phyloP scores from a whole-genome alignment of 352 stramenopile species.

The Thalassiosira livingstoniorum region DNA sequence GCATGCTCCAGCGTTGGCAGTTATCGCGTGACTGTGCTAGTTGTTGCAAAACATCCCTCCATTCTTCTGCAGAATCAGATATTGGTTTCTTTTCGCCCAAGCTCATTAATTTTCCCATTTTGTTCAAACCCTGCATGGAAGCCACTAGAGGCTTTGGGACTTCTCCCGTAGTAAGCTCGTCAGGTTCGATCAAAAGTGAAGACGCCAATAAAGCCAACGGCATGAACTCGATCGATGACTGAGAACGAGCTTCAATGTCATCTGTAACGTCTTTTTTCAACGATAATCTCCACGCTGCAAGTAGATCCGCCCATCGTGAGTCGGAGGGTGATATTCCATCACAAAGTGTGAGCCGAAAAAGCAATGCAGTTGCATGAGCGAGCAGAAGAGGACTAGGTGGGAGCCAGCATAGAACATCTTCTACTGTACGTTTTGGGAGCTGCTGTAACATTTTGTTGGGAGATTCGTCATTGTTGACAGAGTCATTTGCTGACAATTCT shows the following conservation, averaged over 20 bases:
- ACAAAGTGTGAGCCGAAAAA: slow-evolving; percentile 79
- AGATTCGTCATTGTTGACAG: slow-evolving; percentile 2
- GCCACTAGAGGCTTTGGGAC: slow-evolving; percentile 21
- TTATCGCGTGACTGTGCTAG: slow-evolving; percentile 61
- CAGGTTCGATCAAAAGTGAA: slow-evolving; percentile 61
- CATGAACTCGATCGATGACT: slow-evolving; percentile 61
- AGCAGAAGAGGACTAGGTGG: slow-evolving; percentile 75
- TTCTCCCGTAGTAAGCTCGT: slow-evolving; percentile 33
- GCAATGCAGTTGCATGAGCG: slow-evolving; percentile 71
- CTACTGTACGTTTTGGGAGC: slow-evolving; percentile 36
- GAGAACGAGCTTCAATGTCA: slow-evolving; percentile 13
- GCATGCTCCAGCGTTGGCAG: slow-evolving; percentile 58
- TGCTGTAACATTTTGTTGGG: slow-evolving; percentile 3
- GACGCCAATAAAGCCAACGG: slow-evolving; percentile 67
- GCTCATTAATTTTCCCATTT: slow-evolving; percentile 73
- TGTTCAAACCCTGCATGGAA: slow-evolving; percentile 63
- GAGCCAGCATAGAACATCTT: slow-evolving; percentile 82
- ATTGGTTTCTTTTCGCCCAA: slow-evolving; percentile 34
- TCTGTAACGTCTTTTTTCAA: slow-evolving; percentile 41
- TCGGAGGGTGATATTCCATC: slow-evolving; percentile 68
- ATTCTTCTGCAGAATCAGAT: slow-evolving; percentile 51
- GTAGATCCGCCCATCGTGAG: slow-evolving; percentile 72
- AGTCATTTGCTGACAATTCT: neutral
- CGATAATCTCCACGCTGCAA: slow-evolving; percentile 65
- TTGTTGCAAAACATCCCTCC: slow-evolving; percentile 63